A percentile compares a stretch with the other conserved stretches of the same genome.
Conservation (phyloP, 2,329 filamentous ascomycete species). For the Aspergillus novofumigatus region DNA sequence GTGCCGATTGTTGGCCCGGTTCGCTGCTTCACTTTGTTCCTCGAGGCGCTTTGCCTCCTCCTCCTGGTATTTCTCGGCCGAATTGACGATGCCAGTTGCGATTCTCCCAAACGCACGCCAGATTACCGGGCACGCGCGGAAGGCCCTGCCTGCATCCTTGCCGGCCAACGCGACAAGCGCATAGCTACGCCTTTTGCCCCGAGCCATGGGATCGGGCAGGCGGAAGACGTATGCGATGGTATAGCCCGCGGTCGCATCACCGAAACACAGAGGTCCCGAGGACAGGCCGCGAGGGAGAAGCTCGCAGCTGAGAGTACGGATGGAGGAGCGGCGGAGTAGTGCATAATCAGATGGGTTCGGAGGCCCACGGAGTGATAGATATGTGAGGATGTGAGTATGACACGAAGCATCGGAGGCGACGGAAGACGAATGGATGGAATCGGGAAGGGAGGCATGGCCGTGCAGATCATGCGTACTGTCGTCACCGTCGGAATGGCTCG, state of each 20-base stretch:
- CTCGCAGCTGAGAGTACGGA: constrained; percentile 56
- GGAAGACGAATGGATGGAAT: constrained; percentile 39
- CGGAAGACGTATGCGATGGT: constrained; percentile 59
- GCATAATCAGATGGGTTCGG: constrained; percentile 52
- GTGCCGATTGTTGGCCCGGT: constrained; percentile 32
- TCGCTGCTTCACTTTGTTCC: constrained; percentile 28
- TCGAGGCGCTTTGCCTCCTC: constrained; percentile 43
- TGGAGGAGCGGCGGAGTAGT: constrained; percentile 53
- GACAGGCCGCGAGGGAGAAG: constrained; percentile 53
- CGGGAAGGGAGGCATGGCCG: constrained; percentile 33
- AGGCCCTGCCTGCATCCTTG: constrained; percentile 46
- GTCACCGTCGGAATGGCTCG: constrained; percentile 33
- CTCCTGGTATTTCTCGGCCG: constrained; percentile 43
- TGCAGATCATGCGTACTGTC: constrained; percentile 34
- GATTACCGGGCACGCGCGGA: constrained; percentile 45
- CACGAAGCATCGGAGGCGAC: constrained; percentile 43
- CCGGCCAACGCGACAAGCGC: constrained; percentile 55
- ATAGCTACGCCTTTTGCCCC: constrained; percentile 54
- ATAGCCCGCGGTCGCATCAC: constrained; percentile 53
- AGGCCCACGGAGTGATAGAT: constrained; percentile 55
- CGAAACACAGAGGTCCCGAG: constrained; percentile 56
- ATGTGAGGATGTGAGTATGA: constrained; percentile 55
- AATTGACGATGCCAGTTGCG: constrained; percentile 48
- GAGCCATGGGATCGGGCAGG: constrained; percentile 54
- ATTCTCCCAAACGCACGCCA: constrained; percentile 54